These are phyloP conservation scores for Pseudogymnoascus pannorum DNA, from an alignment of 2,329 filamentous ascomycete genomes.

Conservation along the genomic window DNA sequence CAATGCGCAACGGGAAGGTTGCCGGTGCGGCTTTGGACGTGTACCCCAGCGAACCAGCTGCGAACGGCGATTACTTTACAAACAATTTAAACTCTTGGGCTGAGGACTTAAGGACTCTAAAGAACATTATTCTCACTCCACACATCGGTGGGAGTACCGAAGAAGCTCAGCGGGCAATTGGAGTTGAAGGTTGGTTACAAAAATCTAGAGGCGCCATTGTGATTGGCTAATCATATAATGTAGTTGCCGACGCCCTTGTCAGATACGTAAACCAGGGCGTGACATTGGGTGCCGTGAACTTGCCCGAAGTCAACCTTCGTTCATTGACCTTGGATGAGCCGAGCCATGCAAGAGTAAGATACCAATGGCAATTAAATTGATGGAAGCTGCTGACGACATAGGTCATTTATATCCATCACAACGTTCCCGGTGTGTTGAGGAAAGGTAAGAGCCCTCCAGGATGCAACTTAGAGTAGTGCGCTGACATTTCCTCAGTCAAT, in stretches of 20 bases:
- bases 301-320: slow-evolving; percentile 89
- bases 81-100: slow-evolving; percentile 75
- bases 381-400: slow-evolving; percentile 28
- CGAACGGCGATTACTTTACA: slow-evolving; percentile 93
- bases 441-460: slow-evolving; percentile 46
- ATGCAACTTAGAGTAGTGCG: slow-evolving; percentile 15
- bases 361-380: not conserved
- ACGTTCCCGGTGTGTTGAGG: slow-evolving; percentile 88
- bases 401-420: slow-evolving; percentile 94
- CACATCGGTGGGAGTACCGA: slow-evolving; percentile 98
- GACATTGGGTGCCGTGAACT: slow-evolving; percentile 86
- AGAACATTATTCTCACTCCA: slow-evolving; percentile 90
- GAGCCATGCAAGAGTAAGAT: slow-evolving; percentile 69
- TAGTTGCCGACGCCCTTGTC: slow-evolving; percentile 76
- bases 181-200: slow-evolving; percentile 59
- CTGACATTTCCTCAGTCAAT: slow-evolving; percentile 57
- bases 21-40: slow-evolving; percentile 95
- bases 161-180: slow-evolving; percentile 93
- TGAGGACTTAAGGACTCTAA: slow-evolving; percentile 74
- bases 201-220: slow-evolving; percentile 4
- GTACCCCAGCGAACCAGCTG: slow-evolving; percentile 86
- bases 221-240: not conserved
- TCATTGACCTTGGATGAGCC: slow-evolving; percentile 85
- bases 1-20: slow-evolving; percentile 77
- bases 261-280: slow-evolving; percentile 94